Conservation (phyloP, 768 basidiomycete genomes). For the Harrya chromipes region DNA sequence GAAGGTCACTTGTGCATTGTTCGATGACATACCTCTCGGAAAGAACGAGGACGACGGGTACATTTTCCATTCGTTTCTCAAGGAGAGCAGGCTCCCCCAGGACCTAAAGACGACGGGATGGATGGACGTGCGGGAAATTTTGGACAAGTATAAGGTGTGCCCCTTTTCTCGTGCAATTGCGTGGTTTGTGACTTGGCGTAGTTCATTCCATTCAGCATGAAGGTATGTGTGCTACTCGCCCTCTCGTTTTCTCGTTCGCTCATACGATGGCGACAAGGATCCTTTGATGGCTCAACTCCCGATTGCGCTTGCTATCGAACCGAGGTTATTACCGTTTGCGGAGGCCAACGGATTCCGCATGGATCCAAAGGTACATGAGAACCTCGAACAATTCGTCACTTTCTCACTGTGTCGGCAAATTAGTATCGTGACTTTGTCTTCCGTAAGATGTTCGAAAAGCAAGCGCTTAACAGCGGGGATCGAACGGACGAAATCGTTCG, state of each 20-base stretch:
- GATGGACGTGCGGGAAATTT: conserved; percentile 62
- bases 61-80: conserved; percentile 61
- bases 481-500: conserved; percentile 60
- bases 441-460: conserved; percentile 78
- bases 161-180: conserved; percentile 2
- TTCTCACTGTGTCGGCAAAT: conserved; percentile 10
- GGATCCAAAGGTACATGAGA: conserved; percentile 61
- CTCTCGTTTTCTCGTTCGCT: not conserved
- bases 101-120: conserved; percentile 56
- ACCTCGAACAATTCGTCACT: not conserved
- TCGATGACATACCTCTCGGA: conserved; percentile 63
- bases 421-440: conserved; percentile 87
- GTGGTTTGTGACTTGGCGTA: conserved; percentile 29
- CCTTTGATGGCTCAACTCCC: conserved; percentile 77
- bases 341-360: conserved; percentile 72
- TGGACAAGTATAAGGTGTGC: conserved; percentile 66
- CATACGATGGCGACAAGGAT: conserved; percentile 44
- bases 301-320: conserved; percentile 73
- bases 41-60: conserved; percentile 78
- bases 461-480: conserved; percentile 44
- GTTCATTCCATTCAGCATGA: conserved; percentile 78
- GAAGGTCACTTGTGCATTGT: conserved; percentile 51
- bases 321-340: conserved; percentile 68
- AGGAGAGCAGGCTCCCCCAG: conserved; percentile 65
- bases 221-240: conserved; percentile 45